Evolutionary conservation across 805 yeast species (phyloP), one percentile per base, ranked within the genome.

Genomic region (Myxozyma kluyveri): DNA sequence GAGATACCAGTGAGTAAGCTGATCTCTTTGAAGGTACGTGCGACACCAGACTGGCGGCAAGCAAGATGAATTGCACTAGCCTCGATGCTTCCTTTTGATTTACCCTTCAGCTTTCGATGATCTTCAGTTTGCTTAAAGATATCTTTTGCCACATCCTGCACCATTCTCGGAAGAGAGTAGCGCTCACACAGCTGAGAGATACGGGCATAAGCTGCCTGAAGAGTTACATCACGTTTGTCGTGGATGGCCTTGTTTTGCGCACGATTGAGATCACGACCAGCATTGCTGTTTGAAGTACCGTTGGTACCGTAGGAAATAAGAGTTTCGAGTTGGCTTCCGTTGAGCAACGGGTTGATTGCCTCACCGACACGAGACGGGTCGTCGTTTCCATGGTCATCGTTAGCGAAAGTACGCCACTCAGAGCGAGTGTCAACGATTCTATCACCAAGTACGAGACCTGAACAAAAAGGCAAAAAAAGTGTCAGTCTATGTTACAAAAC

Each of bases 301-400:
- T 88, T 95, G 35, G 88, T 87, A 18, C 85, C 89, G 52, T 83
- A 82, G 24, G 96, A 86, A 55, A 93, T 93, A 75, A 90, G 83
- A 3, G 99, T 91, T 14, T 95, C 88, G 50, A 91, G 81, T 69
- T 90, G 95, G 62, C 86, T 91, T 19, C 95, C 86, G 65, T 90
- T 97, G 61, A 93, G 76, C 49, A 90, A 73, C 7, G 97, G 96
- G 67, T 90, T 90, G 17, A 89, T 83, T 3, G 97, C 97, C 67
- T 90, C 97, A 69, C 99, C 99, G 58, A 91, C 99, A 86, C 99
- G 98, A 60, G 93, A 84, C 3, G 99, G 99, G 68, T 91, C 99
- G 69, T 89, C 97, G 63, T 95, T 96, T 62, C 91, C 93, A 69
- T 91, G 98, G 69, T 91, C 99, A 68, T 91, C 99, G 67, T 93